A percentile compares a stretch with the other conserved stretches of the same genome.
phyloP scores from a whole-genome alignment of 1,284 basidiomycete species.

The Malassezia sympodialis region DNA sequence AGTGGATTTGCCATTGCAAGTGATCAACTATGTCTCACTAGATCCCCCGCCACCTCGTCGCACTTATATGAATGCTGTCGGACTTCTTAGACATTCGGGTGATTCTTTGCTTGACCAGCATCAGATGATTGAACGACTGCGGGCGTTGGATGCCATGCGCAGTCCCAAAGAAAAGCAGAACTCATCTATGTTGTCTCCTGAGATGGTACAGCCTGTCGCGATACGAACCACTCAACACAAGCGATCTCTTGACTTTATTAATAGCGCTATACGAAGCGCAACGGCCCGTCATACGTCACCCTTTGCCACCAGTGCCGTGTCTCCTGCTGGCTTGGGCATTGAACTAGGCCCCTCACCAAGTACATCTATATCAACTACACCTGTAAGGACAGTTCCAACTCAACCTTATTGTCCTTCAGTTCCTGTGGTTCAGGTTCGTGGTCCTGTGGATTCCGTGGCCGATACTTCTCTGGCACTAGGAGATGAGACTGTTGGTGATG shows the following conservation, averaged over 20 bases:
- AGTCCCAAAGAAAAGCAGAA: slow-evolving; percentile 18
- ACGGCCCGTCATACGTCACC: slow-evolving; percentile 31
- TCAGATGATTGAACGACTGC: slow-evolving; percentile 32
- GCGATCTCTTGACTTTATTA: slow-evolving; percentile 47
- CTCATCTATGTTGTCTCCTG: neutral
- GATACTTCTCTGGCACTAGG: slow-evolving; percentile 13
- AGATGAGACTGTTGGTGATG: slow-evolving; percentile 15
- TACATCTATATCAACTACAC: neutral
- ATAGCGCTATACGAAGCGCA: slow-evolving; percentile 46
- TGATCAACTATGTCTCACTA: slow-evolving; percentile 69
- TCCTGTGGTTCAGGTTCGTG: neutral
- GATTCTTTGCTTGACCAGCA: slow-evolving; percentile 6
- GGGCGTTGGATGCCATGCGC: slow-evolving; percentile 33
- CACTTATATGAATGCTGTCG: neutral
- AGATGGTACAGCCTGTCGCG: neutral
- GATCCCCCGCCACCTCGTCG: slow-evolving; percentile 58
- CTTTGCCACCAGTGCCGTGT: slow-evolving; percentile 10
- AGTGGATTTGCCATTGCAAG: slow-evolving; percentile 61
- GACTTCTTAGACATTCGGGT: slow-evolving; percentile 3
- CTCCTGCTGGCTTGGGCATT: slow-evolving; percentile 37
- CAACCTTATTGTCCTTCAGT: neutral
- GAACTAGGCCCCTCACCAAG: slow-evolving; percentile 8
- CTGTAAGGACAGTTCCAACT: neutral
- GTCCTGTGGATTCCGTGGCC: neutral
- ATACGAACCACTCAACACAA: slow-evolving; percentile 30